Evolutionary conservation across 2,329 filamentous ascomycete species (phyloP), one percentile per base, ranked within the genome.

Genomic region (Fusarium algeriense): DNA sequence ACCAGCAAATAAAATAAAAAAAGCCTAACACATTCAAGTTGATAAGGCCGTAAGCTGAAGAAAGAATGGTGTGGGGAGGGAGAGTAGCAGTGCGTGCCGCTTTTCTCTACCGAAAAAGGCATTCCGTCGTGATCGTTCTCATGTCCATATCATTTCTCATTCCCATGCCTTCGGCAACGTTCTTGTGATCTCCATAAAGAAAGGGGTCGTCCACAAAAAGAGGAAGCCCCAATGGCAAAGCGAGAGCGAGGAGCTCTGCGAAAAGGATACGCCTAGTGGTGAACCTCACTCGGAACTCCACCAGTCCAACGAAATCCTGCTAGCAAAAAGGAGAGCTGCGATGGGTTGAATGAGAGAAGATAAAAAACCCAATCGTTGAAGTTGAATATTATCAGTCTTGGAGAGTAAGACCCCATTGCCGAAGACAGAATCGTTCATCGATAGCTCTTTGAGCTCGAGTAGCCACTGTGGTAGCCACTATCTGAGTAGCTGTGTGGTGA

Each of bases 401-500:
- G 80, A 67, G 74, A 78, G 75, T 78, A 81, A 77, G 80, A 84
- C 73, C 83, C 83, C 78, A 81, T 81, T 78, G 80, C 79, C 83
- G 82, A 86, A 87, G 86, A 87, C 84, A 84, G 67, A 20, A 87
- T 81, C 40, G 73, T 88, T 89, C 86, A 89, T 76, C 85, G 82
- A 73, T 84, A 83, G 79, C 81, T 81, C 64, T 80, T 82, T 75
- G 79, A 79, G 76, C 80, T 79, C 6, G 86, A 87, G 43, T 82
- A 81, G 71, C 81, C 78, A 78, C 86, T 88, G 74, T 85, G 80
- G 76, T 88, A 88, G 61, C 85, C 85, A 10, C 86, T 88, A 79
- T 88, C 86, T 20, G 86, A 85, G 76, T 89, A 88, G 55, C 73
- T 78, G 67, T 82, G 82, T 34, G 75, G 76, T 57, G 81, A 79